These are phyloP conservation scores for Plasmodium sp. DNA, from an alignment of 169 alveolate species.

Conservation along the genomic window DNA sequence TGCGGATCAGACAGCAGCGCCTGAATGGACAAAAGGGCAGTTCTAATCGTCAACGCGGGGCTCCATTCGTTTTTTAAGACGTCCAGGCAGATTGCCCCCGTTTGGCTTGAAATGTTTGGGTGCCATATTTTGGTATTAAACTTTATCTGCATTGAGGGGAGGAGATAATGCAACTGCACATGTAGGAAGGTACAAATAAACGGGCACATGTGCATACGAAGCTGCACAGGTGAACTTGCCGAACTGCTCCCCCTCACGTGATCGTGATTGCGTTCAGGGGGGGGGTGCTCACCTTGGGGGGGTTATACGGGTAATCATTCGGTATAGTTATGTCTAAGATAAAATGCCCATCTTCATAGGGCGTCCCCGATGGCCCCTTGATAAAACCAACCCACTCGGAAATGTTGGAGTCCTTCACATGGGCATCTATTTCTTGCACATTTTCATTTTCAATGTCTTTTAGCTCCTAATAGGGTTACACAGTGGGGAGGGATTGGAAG, in stretches of 20 bases:
- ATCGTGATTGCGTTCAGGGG: neutral
- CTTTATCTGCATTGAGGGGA: constrained; percentile 86
- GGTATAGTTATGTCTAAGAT: constrained; percentile 93
- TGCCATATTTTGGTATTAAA: constrained; percentile 97
- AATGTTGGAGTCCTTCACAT: constrained; percentile 86
- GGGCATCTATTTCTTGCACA: constrained; percentile 84
- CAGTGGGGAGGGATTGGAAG: neutral
- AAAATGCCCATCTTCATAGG: constrained; percentile 95
- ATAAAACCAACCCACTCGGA: constrained; percentile 92
- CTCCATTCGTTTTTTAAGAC: constrained; percentile 97
- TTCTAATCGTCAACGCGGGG: constrained; percentile 97
- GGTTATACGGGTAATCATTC: constrained; percentile 94
- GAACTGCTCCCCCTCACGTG: neutral
- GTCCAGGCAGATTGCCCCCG: constrained; percentile 97
- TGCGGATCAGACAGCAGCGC: constrained; percentile 90
- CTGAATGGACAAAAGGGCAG: constrained; percentile 94
- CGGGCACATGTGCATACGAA: neutral
- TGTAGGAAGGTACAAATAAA: neutral
- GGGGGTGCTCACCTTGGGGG: constrained; percentile 79
- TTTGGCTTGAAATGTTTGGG: constrained; percentile 95
- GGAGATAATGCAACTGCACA: neutral
- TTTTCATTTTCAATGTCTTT: constrained; percentile 80
- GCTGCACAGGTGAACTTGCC: neutral
- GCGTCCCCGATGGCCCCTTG: constrained; percentile 94
- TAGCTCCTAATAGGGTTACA: constrained; percentile 75